Evolutionary conservation across 331 rosid genomes (phyloP).

Genomic region (Stylosanthes scabra): DNA sequence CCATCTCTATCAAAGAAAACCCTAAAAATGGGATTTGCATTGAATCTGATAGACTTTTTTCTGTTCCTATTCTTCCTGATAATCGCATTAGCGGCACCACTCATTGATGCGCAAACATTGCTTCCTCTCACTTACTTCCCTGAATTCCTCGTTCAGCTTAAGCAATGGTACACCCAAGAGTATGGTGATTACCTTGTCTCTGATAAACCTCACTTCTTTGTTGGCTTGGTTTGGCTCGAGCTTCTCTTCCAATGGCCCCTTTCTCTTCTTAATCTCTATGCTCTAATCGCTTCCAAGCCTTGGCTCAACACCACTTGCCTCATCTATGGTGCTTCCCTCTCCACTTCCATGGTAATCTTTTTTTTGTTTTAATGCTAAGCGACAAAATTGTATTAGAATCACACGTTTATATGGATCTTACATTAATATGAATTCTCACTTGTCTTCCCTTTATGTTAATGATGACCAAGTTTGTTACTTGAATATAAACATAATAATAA

Average conservation of each 20-base stretch:
- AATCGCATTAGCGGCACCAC: slow-evolving; percentile 56
- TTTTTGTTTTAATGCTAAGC: neutral
- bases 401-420: neutral
- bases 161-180: slow-evolving; percentile 49
- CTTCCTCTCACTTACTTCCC: slow-evolving; percentile 58
- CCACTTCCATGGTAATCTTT: slow-evolving; percentile 62
- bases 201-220: slow-evolving; percentile 67
- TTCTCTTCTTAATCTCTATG: slow-evolving; percentile 60
- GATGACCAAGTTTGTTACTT: slow-evolving; percentile 5
- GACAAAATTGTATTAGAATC: neutral
- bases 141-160: slow-evolving; percentile 50
- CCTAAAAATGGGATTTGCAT: slow-evolving; percentile 47
- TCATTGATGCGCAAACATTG: slow-evolving; percentile 61
- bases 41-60: slow-evolving; percentile 50
- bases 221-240: slow-evolving; percentile 70
- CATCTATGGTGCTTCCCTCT: slow-evolving; percentile 66
- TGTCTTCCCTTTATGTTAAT: slow-evolving; percentile 17
- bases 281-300: slow-evolving; percentile 51
- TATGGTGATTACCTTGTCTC: slow-evolving; percentile 60
- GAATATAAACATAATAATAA: neutral
- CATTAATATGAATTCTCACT: too few species aligned
- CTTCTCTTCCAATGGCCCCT: slow-evolving; percentile 80
- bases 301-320: slow-evolving; percentile 86
- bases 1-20: neutral
- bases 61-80: slow-evolving; percentile 58